Evolutionary conservation across 306 rosid species (phyloP), one percentile per base, ranked within the genome.

Genomic region (Sechiopsis laciniata): DNA sequence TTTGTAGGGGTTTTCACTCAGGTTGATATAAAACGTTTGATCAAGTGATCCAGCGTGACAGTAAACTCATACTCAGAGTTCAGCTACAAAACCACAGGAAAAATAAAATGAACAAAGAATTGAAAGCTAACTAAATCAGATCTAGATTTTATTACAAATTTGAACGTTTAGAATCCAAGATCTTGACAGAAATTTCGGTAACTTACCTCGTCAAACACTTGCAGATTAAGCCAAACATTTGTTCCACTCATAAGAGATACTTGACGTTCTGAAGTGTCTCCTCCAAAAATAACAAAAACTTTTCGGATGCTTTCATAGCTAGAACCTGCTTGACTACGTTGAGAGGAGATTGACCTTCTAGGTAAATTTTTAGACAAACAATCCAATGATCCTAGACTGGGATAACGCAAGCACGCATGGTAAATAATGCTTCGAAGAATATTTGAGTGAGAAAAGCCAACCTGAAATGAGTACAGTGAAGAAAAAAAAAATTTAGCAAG

Each of bases 191-290:
- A 72, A 74, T 10, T 45, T 72, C 0, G 9, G 71, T 17, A 65
- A 80, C 98, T 88, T 86, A 93, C 98, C 78, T 93, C 98, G 76
- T 82, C 75, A 82, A 88, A 93, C 68, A 87, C 86, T 86, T 83
- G 97, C 91, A 93, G 83, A 78, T 93, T 93, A 79, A 93, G 98
- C 97, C 98, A 93, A 29, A 93, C 96, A 83, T 93, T 90, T 86
- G 97, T 93, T 77, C 96, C 98, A 46, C 98, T 90, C 96, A 93
- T 93, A 73, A 93, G 98, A 73, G 98, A 93, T 75, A 93, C 98
- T 87, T 93, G 98, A 61, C 98, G 92, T 85, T 93, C 97, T 66
- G 98, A 93, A 48, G 97, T 88, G 82, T 88, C 84, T 66, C 98
- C 98, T 77, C 98, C 97, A 84, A 93, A 90, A 81, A 93, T 83